phyloP scores from a whole-genome alignment of 2,329 filamentous ascomycete species.

The Clonostachys rhizophaga region DNA sequence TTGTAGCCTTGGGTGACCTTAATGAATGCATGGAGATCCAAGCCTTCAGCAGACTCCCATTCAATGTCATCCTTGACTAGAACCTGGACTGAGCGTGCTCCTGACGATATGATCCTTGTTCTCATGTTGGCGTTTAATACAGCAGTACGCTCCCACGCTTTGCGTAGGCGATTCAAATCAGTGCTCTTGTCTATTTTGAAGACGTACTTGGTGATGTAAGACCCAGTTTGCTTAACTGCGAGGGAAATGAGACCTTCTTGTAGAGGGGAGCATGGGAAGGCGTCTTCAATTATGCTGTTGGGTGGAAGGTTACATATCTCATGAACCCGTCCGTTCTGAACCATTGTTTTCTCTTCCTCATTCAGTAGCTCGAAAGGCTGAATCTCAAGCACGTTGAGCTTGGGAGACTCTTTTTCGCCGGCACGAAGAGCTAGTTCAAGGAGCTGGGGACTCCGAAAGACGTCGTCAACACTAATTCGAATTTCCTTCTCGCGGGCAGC shows the following conservation, averaged over 20 bases:
- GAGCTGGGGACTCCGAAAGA: conserved; percentile 5
- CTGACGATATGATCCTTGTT: conserved; percentile 4
- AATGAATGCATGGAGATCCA: background rate
- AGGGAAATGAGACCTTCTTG: conserved; percentile 45
- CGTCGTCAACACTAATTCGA: conserved; percentile 6
- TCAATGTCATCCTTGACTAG: conserved; percentile 1
- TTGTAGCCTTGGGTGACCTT: background rate
- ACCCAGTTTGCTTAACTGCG: conserved; percentile 26
- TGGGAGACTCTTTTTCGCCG: background rate
- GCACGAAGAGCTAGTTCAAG: background rate
- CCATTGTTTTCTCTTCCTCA: background rate
- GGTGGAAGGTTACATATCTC: background rate
- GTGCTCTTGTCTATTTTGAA: conserved; percentile 8
- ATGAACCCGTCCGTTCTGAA: background rate
- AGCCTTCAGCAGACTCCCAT: background rate
- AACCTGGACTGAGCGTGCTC: conserved; percentile 1
- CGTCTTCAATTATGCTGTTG: conserved; percentile 29
- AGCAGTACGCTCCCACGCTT: conserved; percentile 13
- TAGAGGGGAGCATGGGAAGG: conserved; percentile 42
- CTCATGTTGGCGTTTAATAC: conserved; percentile 2
- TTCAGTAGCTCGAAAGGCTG: background rate
- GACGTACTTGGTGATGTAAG: conserved; percentile 22
- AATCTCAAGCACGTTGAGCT: background rate
- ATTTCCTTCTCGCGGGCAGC: conserved; percentile 1
- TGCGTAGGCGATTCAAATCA: conserved; percentile 12